phyloP scores from a whole-genome alignment of 148 eudicot species.

The Camellia granthamiana region DNA sequence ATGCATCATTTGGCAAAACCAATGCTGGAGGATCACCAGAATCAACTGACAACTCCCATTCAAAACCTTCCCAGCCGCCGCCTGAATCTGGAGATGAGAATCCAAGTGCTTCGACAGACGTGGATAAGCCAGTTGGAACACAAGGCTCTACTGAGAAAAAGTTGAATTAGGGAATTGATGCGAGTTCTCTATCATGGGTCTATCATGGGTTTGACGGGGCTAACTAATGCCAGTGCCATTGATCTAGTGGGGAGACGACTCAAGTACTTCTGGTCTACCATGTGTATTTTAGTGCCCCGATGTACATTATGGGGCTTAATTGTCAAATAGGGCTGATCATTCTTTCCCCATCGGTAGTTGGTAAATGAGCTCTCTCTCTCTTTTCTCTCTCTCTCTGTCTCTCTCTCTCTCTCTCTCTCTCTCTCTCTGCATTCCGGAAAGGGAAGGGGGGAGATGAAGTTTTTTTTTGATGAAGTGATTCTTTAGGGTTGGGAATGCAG shows the following conservation, averaged over 20 bases:
- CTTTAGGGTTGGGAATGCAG: conserved; percentile 15
- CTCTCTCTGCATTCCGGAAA: not conserved
- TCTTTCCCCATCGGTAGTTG: conserved; percentile 34
- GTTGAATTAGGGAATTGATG: conserved; percentile 15
- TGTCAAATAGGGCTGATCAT: conserved; percentile 37
- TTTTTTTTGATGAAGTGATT: not conserved
- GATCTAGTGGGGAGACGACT: conserved; percentile 12
- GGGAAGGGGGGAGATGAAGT: not conserved
- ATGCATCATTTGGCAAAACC: conserved; percentile 7
- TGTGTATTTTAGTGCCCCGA: conserved; percentile 17
- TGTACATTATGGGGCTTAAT: conserved; percentile 31
- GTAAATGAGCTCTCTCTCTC: conserved; percentile 1
- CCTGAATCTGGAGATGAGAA: conserved; percentile 17
- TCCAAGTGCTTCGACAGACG: conserved; percentile 3
- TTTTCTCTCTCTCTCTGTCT: conserved; percentile 17
- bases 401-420: not conserved
- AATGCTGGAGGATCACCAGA: conserved; percentile 18
- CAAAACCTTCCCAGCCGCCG: conserved; percentile 3
- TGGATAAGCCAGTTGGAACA: conserved; percentile 21
- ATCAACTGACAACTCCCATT: conserved; percentile 6
- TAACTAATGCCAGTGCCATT: conserved; percentile 13
- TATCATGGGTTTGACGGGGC: not conserved
- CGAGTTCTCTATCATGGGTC: not conserved
- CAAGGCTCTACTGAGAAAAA: conserved; percentile 21
- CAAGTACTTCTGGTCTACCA: not conserved